Evolutionary conservation across 2,329 filamentous ascomycete genomes (phyloP).

Genomic region (Penicillium sp.): DNA sequence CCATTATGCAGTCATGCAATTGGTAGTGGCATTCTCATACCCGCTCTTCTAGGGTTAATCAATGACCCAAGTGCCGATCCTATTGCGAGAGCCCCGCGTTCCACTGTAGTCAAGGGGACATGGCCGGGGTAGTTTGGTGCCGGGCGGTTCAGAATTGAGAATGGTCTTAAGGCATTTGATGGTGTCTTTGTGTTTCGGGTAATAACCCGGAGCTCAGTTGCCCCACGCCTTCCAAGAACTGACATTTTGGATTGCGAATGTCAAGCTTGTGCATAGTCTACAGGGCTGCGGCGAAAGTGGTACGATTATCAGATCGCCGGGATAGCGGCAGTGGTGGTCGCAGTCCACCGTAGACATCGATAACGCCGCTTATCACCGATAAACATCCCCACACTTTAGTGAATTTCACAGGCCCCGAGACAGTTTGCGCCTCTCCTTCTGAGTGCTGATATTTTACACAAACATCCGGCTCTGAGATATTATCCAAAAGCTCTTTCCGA

Average conservation of each 20-base stretch:
- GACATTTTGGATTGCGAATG: conserved; percentile 29
- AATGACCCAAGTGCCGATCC: conserved; percentile 63
- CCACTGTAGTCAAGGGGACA: conserved; percentile 78
- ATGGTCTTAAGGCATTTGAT: conserved; percentile 48
- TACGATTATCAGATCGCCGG: conserved; percentile 20
- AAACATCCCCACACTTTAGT: conserved; percentile 10
- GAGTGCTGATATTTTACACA: no score
- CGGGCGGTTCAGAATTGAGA: conserved; percentile 84
- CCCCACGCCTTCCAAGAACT: conserved; percentile 24
- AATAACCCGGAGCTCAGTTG: conserved; percentile 17
- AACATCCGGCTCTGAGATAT: background rate
- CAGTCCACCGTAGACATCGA: conserved; percentile 8
- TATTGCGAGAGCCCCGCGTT: conserved; percentile 70
- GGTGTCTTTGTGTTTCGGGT: conserved; percentile 4
- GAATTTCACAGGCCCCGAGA: background rate
- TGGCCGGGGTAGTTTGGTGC: conserved; percentile 88
- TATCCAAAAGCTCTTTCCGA: background rate
- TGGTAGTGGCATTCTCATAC: conserved; percentile 45
- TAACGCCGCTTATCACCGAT: conserved; percentile 19
- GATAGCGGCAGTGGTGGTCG: conserved; percentile 2
- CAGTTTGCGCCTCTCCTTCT: background rate
- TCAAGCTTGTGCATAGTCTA: conserved; percentile 12
- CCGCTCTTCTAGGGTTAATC: conserved; percentile 76
- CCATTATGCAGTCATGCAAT: background rate
- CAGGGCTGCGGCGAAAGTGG: conserved; percentile 9